phyloP scores from a whole-genome alignment of 257 asterid species.

The Solanum arcanum region DNA sequence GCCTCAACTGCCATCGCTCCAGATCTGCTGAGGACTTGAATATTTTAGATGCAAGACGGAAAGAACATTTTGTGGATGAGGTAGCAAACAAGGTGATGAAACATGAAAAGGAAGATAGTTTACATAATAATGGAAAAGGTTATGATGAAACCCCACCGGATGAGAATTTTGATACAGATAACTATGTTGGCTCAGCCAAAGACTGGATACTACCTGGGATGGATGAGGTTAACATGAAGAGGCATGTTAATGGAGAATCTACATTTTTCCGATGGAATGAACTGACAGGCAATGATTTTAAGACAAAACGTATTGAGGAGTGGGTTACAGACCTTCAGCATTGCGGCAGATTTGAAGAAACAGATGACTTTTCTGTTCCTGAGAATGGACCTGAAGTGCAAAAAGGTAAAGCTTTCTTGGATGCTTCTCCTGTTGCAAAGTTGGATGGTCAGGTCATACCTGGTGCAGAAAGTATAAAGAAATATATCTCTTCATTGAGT shows the following conservation, averaged over 20 bases:
- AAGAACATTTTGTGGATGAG: conserved; percentile 22
- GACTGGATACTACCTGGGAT: conserved; percentile 75
- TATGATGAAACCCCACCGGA: conserved; percentile 36
- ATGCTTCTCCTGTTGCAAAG: conserved; percentile 24
- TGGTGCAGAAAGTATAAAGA: conserved; percentile 68
- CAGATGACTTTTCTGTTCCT: conserved; percentile 20
- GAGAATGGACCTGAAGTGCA: conserved; percentile 19
- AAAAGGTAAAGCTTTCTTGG: conserved; percentile 11
- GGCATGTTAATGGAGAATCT: conserved; percentile 22
- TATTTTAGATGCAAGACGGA: conserved; percentile 31
- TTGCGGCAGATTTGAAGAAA: conserved; percentile 45
- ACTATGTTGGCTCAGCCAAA: conserved; percentile 56
- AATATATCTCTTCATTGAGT: conserved; percentile 72
- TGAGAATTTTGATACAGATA: conserved; percentile 33
- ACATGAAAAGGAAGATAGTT: conserved; percentile 24
- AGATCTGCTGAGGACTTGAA: conserved; percentile 69
- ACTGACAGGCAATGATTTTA: conserved; percentile 53
- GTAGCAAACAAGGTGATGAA: conserved; percentile 14
- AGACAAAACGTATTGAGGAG: conserved; percentile 63
- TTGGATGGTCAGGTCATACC: conserved; percentile 48
- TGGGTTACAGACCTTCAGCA: conserved; percentile 83
- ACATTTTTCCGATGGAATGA: conserved; percentile 33
- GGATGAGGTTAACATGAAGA: conserved; percentile 33
- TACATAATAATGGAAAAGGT: conserved; percentile 18
- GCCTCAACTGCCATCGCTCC: conserved; percentile 16